These are phyloP conservation scores for Chaetothyriales sp. DNA, from an alignment of 2,329 filamentous ascomycete species.

Conservation along the genomic window DNA sequence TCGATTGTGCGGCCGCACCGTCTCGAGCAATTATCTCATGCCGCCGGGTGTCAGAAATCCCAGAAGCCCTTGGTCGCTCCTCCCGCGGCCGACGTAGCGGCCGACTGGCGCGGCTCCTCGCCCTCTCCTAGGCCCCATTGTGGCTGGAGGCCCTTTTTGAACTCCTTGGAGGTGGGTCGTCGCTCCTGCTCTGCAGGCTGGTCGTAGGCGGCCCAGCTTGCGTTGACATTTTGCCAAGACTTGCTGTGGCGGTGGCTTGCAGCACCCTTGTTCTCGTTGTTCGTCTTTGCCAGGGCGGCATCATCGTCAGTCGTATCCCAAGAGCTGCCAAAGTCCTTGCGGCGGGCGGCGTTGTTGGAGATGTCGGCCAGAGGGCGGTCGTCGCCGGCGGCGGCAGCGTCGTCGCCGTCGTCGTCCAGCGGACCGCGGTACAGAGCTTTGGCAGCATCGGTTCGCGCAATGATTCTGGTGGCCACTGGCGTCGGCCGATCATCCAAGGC, in stretches of 20 bases:
- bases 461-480: constrained; percentile 31
- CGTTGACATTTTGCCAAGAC: constrained; percentile 59
- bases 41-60: constrained; percentile 13
- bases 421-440: constrained; percentile 66
- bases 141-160: constrained; percentile 19
- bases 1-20: not conserved
- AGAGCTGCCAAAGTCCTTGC: constrained; percentile 64
- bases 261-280: constrained; percentile 31
- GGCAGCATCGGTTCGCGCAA: constrained; percentile 20
- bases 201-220: constrained; percentile 37
- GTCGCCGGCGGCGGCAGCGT: constrained; percentile 47
- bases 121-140: constrained; percentile 18
- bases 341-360: constrained; percentile 59
- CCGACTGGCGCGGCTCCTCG: constrained; percentile 1
- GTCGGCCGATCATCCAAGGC: constrained; percentile 55
- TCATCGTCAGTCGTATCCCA: constrained; percentile 62
- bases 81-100: constrained; percentile 5
- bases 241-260: constrained; percentile 48
- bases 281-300: constrained; percentile 34
- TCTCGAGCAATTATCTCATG: not conserved
- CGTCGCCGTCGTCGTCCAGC: constrained; percentile 51
- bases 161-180: constrained; percentile 6
- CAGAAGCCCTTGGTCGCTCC: constrained; percentile 11
- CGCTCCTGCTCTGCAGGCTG: constrained; percentile 22
- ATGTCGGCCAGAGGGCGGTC: constrained; percentile 48